phyloP scores from a whole-genome alignment of 2,329 filamentous ascomycete species.

The Seiridium cupressi region DNA sequence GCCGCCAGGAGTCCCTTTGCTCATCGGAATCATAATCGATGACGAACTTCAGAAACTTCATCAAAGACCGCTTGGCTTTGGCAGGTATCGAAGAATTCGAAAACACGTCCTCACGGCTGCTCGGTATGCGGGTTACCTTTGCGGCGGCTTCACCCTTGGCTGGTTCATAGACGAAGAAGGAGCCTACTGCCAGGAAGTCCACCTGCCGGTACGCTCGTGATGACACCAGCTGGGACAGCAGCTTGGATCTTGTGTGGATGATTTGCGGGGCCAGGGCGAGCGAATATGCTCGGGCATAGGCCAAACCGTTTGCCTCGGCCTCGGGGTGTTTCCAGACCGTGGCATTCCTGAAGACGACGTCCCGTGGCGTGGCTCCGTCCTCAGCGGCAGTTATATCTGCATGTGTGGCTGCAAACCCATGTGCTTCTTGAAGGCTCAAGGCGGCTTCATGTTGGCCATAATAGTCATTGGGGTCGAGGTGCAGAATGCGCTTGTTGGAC shows the following conservation, averaged over 20 bases:
- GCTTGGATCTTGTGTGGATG: slow-evolving; percentile 77
- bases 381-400: slow-evolving; percentile 22
- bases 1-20: slow-evolving; percentile 57
- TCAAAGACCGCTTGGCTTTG: slow-evolving; percentile 79
- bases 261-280: slow-evolving; percentile 82
- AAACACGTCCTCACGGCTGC: slow-evolving; percentile 89
- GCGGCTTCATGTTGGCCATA: slow-evolving; percentile 87
- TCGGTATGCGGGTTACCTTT: slow-evolving; percentile 71
- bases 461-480: slow-evolving; percentile 83
- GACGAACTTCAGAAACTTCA: slow-evolving; percentile 93
- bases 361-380: slow-evolving; percentile 9
- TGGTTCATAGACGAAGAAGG: slow-evolving; percentile 75
- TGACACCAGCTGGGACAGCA: slow-evolving; percentile 80
- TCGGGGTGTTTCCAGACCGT: slow-evolving; percentile 34
- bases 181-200: slow-evolving; percentile 90
- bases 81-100: slow-evolving; percentile 71
- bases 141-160: slow-evolving; percentile 21
- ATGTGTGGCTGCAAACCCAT: slow-evolving; percentile 63
- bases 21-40: slow-evolving; percentile 63
- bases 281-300: slow-evolving; percentile 72
- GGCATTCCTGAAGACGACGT: slow-evolving; percentile 33
- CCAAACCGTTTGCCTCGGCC: slow-evolving; percentile 42
- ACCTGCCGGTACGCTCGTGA: slow-evolving; percentile 86
- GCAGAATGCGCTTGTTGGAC: slow-evolving; percentile 86
- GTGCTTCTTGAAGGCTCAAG: slow-evolving; percentile 77